Evolutionary conservation across 768 basidiomycete genomes (phyloP), one percentile per base, ranked within the genome.

Genomic region (Mrakia hoshinonis): DNA sequence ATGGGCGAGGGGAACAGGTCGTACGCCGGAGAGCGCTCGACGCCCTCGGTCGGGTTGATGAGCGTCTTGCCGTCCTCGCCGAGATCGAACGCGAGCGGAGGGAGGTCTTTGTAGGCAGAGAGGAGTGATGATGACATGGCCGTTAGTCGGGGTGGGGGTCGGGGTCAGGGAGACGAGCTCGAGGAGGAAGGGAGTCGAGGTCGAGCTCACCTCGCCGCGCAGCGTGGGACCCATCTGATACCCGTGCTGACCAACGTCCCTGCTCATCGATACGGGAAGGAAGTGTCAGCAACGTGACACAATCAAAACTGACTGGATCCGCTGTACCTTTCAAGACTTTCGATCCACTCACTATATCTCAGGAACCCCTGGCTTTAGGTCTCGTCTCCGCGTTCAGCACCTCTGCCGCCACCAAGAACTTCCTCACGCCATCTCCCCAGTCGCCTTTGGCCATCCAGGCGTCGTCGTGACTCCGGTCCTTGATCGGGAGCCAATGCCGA

Each of bases 401-500:
- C 34, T 31, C 36, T n/a, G 31, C 36, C 6, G 18, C n/a, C 34
- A 22, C 4, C 31, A 70, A 29, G n/a, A 80, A 81, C 47, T 13
- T 54, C 38, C 48, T 75, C 68, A 79, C 74, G 38, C 76, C 81
- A 24, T 29, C 74, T 34, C 66, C 38, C 80, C 81, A 81, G 13
- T 75, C 73, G 51, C 77, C 51, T 54, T 80, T 74, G 1, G 60
- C 34, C 60, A 68, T 65, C 79, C 79, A 83, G 0, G 81, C 80
- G 63, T 80, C 77, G 71, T 83, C 82, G 72, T 83, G 83, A 62
- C 82, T 72, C 1, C 81, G 80, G 0, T 75, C 76, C 10, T 69
- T 55, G 6, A 84, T 74, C 20, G 79, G 70, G 5, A 83, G 77
- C 46, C 76, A 75, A 29, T 36, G n/a, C 63, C 72, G 10, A 24